Evolutionary conservation across 345 rosid genomes (phyloP).

Genomic region (Cardamine resedifolia): DNA sequence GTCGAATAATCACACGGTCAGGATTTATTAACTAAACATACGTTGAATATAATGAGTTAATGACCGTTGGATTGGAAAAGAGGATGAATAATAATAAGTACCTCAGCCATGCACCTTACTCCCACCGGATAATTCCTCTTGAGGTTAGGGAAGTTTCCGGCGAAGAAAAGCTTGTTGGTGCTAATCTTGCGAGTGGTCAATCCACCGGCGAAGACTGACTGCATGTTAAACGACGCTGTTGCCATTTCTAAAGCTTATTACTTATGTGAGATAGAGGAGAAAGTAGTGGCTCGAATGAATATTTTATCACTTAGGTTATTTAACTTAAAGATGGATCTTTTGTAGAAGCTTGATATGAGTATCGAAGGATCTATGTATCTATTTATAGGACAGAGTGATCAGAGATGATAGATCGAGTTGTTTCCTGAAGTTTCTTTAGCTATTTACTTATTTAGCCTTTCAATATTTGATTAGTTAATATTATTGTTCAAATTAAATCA

Average conservation of each 20-base stretch:
- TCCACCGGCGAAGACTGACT: slow-evolving; percentile 42
- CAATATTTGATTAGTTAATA: background rate
- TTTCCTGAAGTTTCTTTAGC: slow-evolving; percentile 13
- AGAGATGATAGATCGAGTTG: slow-evolving; percentile 23
- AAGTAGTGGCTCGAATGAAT: background rate
- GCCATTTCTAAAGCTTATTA: slow-evolving; percentile 40
- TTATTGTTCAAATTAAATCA: background rate
- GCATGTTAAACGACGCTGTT: slow-evolving; percentile 41
- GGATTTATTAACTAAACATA: background rate
- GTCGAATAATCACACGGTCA: background rate
- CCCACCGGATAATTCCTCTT: slow-evolving; percentile 31
- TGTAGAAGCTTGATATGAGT: slow-evolving; percentile 21
- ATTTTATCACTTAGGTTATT: background rate
- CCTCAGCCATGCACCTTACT: slow-evolving; percentile 54
- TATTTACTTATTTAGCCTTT: slow-evolving; percentile 28
- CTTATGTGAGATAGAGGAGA: background rate
- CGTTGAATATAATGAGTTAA: background rate
- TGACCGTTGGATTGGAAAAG: background rate
- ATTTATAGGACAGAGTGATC: slow-evolving; percentile 32
- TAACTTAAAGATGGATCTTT: background rate
- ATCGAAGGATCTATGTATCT: background rate
- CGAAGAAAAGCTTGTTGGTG: slow-evolving; percentile 27
- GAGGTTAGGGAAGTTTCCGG: slow-evolving; percentile 20
- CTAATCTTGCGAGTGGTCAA: slow-evolving; percentile 28
- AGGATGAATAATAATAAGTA: background rate